phyloP scores from a whole-genome alignment of 495 filamentous ascomycete genomes.

The Trypethelium eluteriae region DNA sequence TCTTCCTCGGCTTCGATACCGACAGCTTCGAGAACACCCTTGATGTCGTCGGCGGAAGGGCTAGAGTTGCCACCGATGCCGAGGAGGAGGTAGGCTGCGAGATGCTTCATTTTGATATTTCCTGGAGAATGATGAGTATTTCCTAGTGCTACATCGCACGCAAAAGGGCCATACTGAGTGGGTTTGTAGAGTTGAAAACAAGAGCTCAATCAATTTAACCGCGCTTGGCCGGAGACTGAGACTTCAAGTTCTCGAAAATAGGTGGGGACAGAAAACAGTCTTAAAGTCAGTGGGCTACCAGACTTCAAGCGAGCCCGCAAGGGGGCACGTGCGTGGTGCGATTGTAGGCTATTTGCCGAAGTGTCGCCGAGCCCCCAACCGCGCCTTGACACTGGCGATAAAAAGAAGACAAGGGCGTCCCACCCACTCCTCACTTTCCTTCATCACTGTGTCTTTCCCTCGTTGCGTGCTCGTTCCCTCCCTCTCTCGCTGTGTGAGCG shows the following conservation, averaged over 20 bases:
- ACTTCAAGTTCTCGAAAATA: conserved; percentile 57
- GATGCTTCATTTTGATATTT: conserved; percentile 90
- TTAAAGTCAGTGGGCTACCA: not conserved
- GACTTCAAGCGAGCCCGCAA: too few relatives aligned
- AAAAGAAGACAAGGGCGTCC: conserved; percentile 24
- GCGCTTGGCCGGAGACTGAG: conserved; percentile 78
- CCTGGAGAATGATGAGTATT: conserved; percentile 14
- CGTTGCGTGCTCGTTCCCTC: not conserved
- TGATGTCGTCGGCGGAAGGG: conserved; percentile 81
- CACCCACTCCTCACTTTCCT: too few relatives aligned
- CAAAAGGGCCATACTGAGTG: conserved; percentile 8
- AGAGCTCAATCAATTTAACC: conserved; percentile 95
- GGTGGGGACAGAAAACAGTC: conserved; percentile 8
- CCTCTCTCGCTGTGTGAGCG: not conserved
- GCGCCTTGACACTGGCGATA: conserved; percentile 11
- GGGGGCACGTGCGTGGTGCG: too few relatives aligned
- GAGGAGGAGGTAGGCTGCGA: conserved; percentile 98
- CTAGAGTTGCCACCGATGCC: conserved; percentile 84
- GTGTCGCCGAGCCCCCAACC: not conserved
- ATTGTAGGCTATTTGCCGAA: conserved; percentile 28
- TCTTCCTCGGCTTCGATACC: conserved; percentile 91
- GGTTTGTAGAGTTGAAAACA: conserved; percentile 46
- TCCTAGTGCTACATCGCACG: not conserved
- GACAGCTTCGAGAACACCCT: conserved; percentile 83
- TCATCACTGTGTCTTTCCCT: too few relatives aligned